Evolutionary conservation across 305 asterid genomes (phyloP), one percentile per base, ranked within the genome.

Genomic region (Fraxinus platypoda): DNA sequence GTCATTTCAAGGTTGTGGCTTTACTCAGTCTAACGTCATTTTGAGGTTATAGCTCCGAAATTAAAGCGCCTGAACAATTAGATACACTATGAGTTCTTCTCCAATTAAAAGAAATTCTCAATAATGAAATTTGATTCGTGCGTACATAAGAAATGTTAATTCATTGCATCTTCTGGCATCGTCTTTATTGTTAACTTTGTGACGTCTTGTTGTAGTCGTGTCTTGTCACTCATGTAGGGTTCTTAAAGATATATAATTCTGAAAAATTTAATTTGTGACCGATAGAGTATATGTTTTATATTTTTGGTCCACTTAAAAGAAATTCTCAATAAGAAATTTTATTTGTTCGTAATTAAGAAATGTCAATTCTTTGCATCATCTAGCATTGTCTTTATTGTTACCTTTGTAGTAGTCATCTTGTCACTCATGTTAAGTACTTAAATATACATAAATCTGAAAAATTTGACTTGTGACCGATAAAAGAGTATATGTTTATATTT

Each of bases 51-150:
- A 8, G 25, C 64, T 52, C 8, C 23, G 41, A 30, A 30, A 70
- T 13, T 70, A 30, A 70, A 70, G 75, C 41, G 75, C 75, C 75
- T 70, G 75, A 70, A 70, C 8, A 30, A 70, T 70, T 70, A 70
- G 75, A 7, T 70, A 6, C 41, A 52, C 25, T 28, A 19, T 57
- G 28, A 21, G 0, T n/a, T 7, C 8, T 6, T 19, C 19, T 57
- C 28, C 66, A n/a, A 52, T 19, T 19, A 6, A 64, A 64, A 64
- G 34, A 64, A 64, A 64, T 25, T 64, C n/a, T 26, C 17, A 23
- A 64, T 25, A 64, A 64, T 8, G 34, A 64, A 64, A 11, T 9
- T 64, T 64, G 30, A 64, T 64, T 9, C 13, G 28, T 7, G 12
- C 68, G 13, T 57, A n/a, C 3, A 19, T 57, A 57, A 57, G 28